phyloP scores from a whole-genome alignment of 2,329 filamentous ascomycete genomes.

The Camillea tinctor region DNA sequence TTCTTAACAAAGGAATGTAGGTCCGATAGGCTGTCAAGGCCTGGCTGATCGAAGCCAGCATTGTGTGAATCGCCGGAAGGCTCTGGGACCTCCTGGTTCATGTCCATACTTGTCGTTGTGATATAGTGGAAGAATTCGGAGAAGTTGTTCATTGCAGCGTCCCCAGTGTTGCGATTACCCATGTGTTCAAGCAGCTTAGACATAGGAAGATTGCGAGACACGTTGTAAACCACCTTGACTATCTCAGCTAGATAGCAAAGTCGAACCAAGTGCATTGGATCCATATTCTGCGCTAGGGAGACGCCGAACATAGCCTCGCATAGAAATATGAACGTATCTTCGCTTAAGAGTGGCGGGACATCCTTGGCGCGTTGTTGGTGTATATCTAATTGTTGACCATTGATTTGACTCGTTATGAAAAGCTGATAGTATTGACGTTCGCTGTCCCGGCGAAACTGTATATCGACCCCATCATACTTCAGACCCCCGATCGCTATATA shows the following conservation, averaged over 20 bases:
- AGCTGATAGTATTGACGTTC: constrained; percentile 73
- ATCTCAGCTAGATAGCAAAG: constrained; percentile 91
- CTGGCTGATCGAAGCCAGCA: constrained; percentile 54
- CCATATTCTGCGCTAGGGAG: constrained; percentile 64
- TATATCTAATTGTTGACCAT: constrained; percentile 38
- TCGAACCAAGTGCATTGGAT: constrained; percentile 76
- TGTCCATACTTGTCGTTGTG: constrained; percentile 44
- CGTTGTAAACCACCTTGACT: constrained; percentile 70
- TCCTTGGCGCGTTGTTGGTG: constrained; percentile 43
- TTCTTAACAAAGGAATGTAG: constrained; percentile 66
- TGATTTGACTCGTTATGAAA: constrained; percentile 61
- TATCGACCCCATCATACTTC: constrained; percentile 58
- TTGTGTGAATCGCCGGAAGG: constrained; percentile 37
- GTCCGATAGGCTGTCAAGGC: constrained; percentile 51
- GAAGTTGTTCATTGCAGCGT: constrained; percentile 53
- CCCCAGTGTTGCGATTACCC: constrained; percentile 40
- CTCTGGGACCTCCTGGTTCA: constrained; percentile 36
- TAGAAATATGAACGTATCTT: constrained; percentile 78
- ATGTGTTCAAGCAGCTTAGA: constrained; percentile 49
- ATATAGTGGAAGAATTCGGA: constrained; percentile 53
- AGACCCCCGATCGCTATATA: constrained; percentile 78
- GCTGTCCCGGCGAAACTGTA: constrained; percentile 67
- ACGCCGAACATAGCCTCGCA: constrained; percentile 74
- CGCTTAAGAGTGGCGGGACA: constrained; percentile 59
- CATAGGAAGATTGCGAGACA: constrained; percentile 53